Evolutionary conservation across 176 grass and related monocot genomes (phyloP).

Genomic region (Pharus latifolius): DNA sequence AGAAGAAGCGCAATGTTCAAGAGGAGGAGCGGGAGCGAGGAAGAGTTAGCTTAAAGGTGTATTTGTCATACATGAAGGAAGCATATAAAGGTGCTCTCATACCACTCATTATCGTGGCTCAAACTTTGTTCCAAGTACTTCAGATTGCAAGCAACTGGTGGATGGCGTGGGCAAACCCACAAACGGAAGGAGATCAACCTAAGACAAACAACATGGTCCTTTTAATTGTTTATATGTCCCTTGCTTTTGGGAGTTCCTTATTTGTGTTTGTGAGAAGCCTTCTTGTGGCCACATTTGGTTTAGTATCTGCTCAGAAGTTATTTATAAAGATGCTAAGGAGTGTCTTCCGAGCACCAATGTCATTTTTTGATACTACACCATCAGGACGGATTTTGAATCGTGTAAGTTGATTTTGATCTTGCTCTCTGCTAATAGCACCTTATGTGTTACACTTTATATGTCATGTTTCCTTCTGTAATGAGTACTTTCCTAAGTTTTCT

Average conservation of each 20-base stretch:
- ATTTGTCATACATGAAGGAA: constrained; percentile 93
- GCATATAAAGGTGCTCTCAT: constrained; percentile 86
- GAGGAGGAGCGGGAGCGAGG: constrained; percentile 94
- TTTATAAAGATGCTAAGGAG: constrained; percentile 83
- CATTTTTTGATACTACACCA: constrained; percentile 95
- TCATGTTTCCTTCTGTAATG: neutral
- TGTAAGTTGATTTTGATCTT: constrained; percentile 40
- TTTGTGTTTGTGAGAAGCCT: constrained; percentile 96
- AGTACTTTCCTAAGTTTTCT: neutral
- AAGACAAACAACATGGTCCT: constrained; percentile 70
- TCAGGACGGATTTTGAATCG: constrained; percentile 84
- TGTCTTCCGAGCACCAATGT: constrained; percentile 95
- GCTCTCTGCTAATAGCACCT: neutral
- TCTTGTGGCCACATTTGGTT: constrained; percentile 98
- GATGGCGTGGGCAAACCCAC: constrained; percentile 99
- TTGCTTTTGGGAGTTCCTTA: constrained; percentile 91
- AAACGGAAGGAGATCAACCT: constrained; percentile 68
- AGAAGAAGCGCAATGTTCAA: constrained; percentile 48
- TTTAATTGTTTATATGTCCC: constrained; percentile 86
- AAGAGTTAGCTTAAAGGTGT: constrained; percentile 85
- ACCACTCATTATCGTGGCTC: constrained; percentile 83
- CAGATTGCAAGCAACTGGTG: constrained; percentile 98
- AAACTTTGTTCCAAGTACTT: constrained; percentile 86
- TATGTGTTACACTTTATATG: neutral
- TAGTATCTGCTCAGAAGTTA: constrained; percentile 89